Conservation (phyloP, 345 rosid genomes). For the Barbarea vulgaris region DNA sequence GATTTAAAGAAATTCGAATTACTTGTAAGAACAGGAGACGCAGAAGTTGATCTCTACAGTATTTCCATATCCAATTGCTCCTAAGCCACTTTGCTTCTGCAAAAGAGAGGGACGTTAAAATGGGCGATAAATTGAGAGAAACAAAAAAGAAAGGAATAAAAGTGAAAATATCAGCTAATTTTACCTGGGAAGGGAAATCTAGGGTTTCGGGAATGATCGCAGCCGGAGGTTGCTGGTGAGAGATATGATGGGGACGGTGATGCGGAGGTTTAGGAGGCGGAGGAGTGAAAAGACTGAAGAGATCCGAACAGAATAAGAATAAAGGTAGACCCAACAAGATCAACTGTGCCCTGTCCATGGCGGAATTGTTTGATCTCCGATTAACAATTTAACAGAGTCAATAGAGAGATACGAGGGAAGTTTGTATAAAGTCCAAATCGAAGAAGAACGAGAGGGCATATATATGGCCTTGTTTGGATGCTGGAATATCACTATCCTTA, state of each 20-base stretch:
- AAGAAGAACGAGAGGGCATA: background rate
- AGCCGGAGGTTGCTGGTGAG: conserved; percentile 41
- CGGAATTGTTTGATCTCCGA: conserved; percentile 22
- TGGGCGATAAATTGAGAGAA: background rate
- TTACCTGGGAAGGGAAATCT: conserved; percentile 56
- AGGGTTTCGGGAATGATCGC: conserved; percentile 42
- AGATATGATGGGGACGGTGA: conserved; percentile 37
- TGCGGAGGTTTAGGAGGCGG: conserved; percentile 61
- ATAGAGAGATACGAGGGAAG: background rate
- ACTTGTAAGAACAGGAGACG: conserved; percentile 87
- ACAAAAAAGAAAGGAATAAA: background rate
- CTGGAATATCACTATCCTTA: conserved; percentile 5
- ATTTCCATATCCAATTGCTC: conserved; percentile 63
- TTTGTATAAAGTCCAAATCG: background rate
- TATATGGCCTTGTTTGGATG: conserved; percentile 24
- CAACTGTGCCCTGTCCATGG: conserved; percentile 61
- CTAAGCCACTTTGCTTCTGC: conserved; percentile 51
- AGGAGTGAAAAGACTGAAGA: conserved; percentile 67
- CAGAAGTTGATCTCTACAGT: conserved; percentile 76
- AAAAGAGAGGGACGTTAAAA: background rate
- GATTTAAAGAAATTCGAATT: background rate
- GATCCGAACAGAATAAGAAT: conserved; percentile 64
- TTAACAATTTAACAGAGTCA: background rate
- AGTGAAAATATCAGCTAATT: background rate
- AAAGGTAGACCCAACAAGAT: conserved; percentile 65